phyloP scores from a whole-genome alignment of 345 rosid genomes.

The Linum usitatissimum region DNA sequence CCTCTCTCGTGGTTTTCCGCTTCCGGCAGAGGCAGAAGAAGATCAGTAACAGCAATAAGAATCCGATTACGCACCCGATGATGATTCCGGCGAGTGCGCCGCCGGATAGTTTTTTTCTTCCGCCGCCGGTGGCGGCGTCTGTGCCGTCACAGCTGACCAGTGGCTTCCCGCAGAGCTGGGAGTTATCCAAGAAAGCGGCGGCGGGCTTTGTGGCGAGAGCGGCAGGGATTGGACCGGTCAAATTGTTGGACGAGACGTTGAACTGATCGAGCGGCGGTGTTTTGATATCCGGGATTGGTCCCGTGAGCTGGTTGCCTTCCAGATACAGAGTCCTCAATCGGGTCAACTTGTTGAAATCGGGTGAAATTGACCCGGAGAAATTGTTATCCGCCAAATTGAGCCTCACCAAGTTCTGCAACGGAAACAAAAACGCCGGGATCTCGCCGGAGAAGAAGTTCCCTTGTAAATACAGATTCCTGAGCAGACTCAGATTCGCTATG shows the following conservation, averaged over 20 bases:
- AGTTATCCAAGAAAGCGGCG: constrained; percentile 24
- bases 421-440: constrained; percentile 39
- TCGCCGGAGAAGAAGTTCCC: constrained; percentile 64
- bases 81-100: constrained; percentile 39
- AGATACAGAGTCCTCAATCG: constrained; percentile 26
- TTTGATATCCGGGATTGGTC: constrained; percentile 27
- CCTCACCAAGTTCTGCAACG: constrained; percentile 22
- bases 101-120: constrained; percentile 20
- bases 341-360: constrained; percentile 22
- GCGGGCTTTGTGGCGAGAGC: constrained; percentile 14
- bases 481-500: constrained; percentile 41
- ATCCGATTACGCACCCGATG: constrained; percentile 26
- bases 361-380: constrained; percentile 27
- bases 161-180: constrained; percentile 31
- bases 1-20: constrained; percentile 15
- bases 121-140: background rate
- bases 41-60: constrained; percentile 25
- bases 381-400: constrained; percentile 26
- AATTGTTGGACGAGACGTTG: constrained; percentile 34
- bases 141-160: constrained; percentile 23
- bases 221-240: constrained; percentile 28
- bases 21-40: constrained; percentile 25
- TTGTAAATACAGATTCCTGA: constrained; percentile 60
- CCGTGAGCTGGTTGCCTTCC: constrained; percentile 28
- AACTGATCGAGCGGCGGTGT: constrained; percentile 23